Evolutionary conservation across 1,284 basidiomycete species (phyloP).

Genomic region (Thelephora terrestris): DNA sequence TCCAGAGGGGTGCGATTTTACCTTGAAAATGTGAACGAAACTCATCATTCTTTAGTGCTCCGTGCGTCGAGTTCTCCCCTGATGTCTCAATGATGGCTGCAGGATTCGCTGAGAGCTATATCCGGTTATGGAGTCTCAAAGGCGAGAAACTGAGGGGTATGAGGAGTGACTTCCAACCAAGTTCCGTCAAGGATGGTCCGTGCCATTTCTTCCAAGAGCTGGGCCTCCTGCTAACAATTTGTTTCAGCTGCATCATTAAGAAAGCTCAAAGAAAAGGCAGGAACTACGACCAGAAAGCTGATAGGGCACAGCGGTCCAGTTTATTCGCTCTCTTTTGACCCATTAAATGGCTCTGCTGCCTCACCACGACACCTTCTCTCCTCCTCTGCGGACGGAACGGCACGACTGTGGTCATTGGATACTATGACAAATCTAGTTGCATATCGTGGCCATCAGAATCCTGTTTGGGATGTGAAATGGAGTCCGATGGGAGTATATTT

Average conservation of each 20-base stretch:
- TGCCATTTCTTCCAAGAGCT: conserved; percentile 5
- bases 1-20: conserved; percentile 66
- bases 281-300: conserved; percentile 79
- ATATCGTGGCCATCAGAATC: conserved; percentile 94
- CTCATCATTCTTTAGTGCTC: conserved; percentile 41
- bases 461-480: conserved; percentile 99
- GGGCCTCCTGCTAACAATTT: conserved; percentile 5
- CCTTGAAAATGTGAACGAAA: neutral
- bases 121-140: conserved; percentile 92
- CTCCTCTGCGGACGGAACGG: conserved; percentile 87
- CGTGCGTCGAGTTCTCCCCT: conserved; percentile 82
- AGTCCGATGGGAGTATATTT: conserved; percentile 98
- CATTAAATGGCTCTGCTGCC: conserved; percentile 75
- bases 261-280: conserved; percentile 70
- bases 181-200: conserved; percentile 62
- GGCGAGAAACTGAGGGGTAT: conserved; percentile 80
- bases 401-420: conserved; percentile 92
- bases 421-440: conserved; percentile 91
- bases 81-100: conserved; percentile 94
- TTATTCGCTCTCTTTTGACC: conserved; percentile 92
- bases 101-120: conserved; percentile 93
- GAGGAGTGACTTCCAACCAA: conserved; percentile 65
- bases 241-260: conserved; percentile 46
- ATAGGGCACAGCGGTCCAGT: conserved; percentile 97
- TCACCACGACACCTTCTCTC: conserved; percentile 87